A percentile compares a stretch with the other conserved stretches of the same genome.
phyloP scores from a whole-genome alignment of 306 rosid species.

The Quercus cerris region DNA sequence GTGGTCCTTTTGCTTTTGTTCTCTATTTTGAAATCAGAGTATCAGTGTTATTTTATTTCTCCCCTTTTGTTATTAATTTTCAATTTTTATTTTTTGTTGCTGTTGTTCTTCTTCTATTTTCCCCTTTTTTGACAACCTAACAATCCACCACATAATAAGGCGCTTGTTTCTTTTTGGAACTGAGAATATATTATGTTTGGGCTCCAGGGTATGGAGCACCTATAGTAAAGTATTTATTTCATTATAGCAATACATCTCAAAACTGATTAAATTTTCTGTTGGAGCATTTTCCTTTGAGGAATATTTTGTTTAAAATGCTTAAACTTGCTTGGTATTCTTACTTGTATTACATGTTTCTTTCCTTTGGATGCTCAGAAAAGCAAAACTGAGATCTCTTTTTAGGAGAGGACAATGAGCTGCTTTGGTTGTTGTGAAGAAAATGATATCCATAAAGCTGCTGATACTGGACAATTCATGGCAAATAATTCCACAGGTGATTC shows the following conservation, averaged over 20 bases:
- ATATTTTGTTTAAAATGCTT: neutral
- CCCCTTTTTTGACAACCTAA: neutral
- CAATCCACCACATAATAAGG: neutral
- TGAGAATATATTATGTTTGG: neutral
- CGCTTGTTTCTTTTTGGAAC: neutral
- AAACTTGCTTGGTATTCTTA: neutral
- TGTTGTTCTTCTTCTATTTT: neutral
- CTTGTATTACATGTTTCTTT: neutral
- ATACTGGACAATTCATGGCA: slow-evolving; percentile 35
- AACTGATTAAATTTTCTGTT: neutral
- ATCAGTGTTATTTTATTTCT: neutral
- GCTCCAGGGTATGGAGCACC: neutral
- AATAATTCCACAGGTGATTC: slow-evolving; percentile 43
- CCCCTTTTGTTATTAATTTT: too few species aligned
- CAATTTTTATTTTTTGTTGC: too few species aligned
- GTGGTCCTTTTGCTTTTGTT: neutral
- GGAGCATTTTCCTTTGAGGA: neutral
- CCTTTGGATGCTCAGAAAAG: neutral
- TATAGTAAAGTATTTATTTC: neutral
- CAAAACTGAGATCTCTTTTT: slow-evolving; percentile 12
- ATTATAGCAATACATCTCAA: neutral
- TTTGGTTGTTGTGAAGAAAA: slow-evolving; percentile 63
- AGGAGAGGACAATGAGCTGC: slow-evolving; percentile 65
- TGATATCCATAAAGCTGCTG: slow-evolving; percentile 39
- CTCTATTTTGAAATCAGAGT: neutral